A percentile compares a stretch with the other conserved stretches of the same genome.
These are phyloP conservation scores for Collybiopsis luxurians DNA, from an alignment of 768 basidiomycete genomes.

Conservation along the genomic window DNA sequence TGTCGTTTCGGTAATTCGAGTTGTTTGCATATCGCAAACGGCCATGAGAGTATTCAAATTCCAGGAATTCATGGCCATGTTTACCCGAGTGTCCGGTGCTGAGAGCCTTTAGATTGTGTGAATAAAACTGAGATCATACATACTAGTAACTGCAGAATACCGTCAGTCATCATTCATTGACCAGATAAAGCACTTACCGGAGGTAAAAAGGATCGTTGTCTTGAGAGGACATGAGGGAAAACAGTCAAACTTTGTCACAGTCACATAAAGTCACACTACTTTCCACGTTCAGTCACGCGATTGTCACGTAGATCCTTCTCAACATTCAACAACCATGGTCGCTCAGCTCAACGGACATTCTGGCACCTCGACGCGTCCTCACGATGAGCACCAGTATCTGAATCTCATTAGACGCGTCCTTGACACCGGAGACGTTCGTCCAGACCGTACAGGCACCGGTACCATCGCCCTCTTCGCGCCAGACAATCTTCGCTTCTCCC, in stretches of 20 bases:
- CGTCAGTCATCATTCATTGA: constrained; percentile 8
- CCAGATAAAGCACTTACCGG: constrained; percentile 41
- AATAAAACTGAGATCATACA: constrained; percentile 12
- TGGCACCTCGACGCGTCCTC: constrained; percentile 19
- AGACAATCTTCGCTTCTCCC: constrained; percentile 84
- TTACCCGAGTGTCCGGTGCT: constrained; percentile 99
- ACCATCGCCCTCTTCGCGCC: constrained; percentile 93
- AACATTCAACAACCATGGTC: no score
- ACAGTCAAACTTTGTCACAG: background rate
- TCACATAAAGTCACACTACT: no score
- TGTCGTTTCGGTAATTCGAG: constrained; percentile 98
- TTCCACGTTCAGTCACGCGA: no score
- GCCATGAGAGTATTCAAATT: constrained; percentile 97
- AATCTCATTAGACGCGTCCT: constrained; percentile 76
- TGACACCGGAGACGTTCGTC: constrained; percentile 69
- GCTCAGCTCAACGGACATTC: no score
- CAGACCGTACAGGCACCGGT: constrained; percentile 94
- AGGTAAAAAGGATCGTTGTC: constrained; percentile 83
- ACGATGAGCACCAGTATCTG: constrained; percentile 92
- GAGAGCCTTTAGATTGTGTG: constrained; percentile 9
- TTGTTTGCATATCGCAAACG: constrained; percentile 98
- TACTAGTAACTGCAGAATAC: constrained; percentile 46
- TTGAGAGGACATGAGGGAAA: constrained; percentile 19
- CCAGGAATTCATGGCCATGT: constrained; percentile 96
- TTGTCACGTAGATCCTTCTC: no score